A percentile compares a stretch with the other conserved stretches of the same genome.
phyloP scores from a whole-genome alignment of 768 basidiomycete genomes.

The Steccherinum ochraceum region DNA sequence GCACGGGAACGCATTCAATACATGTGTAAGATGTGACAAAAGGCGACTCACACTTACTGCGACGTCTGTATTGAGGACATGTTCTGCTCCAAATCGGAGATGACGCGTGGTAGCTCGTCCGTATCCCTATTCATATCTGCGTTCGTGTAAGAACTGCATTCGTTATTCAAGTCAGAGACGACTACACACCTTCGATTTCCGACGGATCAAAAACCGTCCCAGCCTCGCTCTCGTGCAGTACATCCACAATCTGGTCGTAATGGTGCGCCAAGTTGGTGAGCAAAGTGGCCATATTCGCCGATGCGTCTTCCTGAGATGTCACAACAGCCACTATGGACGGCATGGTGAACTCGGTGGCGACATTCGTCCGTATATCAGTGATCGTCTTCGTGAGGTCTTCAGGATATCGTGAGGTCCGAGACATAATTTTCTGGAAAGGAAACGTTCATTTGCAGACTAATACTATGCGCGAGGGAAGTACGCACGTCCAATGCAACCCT shows the following conservation, averaged over 20 bases:
- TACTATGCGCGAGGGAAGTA: constrained; percentile 2
- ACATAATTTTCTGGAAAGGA: constrained; percentile 48
- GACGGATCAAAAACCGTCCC: constrained; percentile 63
- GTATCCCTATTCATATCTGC: constrained; percentile 82
- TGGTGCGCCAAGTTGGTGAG: constrained; percentile 69
- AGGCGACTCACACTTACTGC: constrained; percentile 44
- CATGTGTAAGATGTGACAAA: too few relatives aligned
- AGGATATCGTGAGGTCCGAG: constrained; percentile 60
- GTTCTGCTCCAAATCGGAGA: constrained; percentile 63
- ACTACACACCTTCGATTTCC: constrained; percentile 53
- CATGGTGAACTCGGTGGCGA: constrained; percentile 34
- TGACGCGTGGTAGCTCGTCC: constrained; percentile 67
- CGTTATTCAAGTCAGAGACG: not conserved
- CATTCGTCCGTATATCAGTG: constrained; percentile 42
- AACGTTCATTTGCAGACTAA: constrained; percentile 24
- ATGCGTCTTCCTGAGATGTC: constrained; percentile 49
- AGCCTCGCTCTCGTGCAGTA: constrained; percentile 60
- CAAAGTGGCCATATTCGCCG: constrained; percentile 63
- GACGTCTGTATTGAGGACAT: constrained; percentile 44
- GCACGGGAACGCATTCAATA: not conserved
- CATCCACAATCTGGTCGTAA: constrained; percentile 70
- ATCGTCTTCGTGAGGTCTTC: constrained; percentile 55
- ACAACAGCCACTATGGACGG: constrained; percentile 43
- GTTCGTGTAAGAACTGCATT: not conserved
- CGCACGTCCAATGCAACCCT: constrained; percentile 62